Conservation (phyloP, 305 asterid species). For the Fraxinus sp. region DNA sequence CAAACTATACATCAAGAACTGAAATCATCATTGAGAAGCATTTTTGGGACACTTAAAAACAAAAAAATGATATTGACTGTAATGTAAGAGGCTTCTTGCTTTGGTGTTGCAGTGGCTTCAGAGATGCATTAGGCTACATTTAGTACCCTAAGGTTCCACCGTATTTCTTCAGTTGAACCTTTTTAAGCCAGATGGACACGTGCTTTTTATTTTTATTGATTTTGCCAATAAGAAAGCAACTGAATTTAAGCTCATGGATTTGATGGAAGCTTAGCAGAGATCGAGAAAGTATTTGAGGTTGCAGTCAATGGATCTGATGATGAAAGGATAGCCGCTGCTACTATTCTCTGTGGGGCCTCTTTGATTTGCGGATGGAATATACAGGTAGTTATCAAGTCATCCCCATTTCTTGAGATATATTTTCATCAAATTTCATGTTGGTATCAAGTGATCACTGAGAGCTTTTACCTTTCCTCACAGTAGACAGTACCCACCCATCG, state of each 20-base stretch:
- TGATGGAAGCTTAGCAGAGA: constrained; percentile 96
- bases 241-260: constrained; percentile 80
- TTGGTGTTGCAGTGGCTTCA: constrained; percentile 1
- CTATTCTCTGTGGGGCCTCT: constrained; percentile 90
- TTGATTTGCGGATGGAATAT: constrained; percentile 81
- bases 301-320: constrained; percentile 74
- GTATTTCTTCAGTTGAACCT: constrained; percentile 24
- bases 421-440: neutral
- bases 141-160: neutral
- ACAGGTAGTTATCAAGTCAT: constrained; percentile 57
- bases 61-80: neutral
- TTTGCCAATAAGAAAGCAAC: constrained; percentile 61
- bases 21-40: neutral
- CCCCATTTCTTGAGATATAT: neutral
- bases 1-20: neutral
- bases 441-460: neutral
- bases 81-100: neutral
- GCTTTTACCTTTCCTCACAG: neutral
- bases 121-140: neutral
- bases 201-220: constrained; percentile 25
- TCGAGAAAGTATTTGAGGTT: constrained; percentile 81
- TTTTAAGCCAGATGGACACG: constrained; percentile 22
- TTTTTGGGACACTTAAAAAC: neutral
- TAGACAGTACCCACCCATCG: neutral
- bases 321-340: constrained; percentile 83